Percentiles rank a stretch among this genome's conserved stretches.
Evolutionary conservation across 1,284 basidiomycete species (phyloP).

Genomic region (Agaricales sp.): DNA sequence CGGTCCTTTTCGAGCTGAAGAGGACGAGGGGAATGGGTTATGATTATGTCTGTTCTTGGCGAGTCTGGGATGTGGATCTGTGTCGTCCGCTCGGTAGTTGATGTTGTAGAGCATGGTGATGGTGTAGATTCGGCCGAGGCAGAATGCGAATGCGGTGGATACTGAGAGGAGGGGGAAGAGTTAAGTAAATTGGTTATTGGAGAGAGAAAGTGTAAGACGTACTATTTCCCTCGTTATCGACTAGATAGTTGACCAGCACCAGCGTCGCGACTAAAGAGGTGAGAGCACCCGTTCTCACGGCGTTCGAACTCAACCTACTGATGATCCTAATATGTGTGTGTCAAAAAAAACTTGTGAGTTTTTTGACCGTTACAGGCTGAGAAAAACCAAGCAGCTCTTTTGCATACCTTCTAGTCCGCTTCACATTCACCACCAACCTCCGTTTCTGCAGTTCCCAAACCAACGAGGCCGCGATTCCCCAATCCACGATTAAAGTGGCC

Average conservation of each 20-base stretch:
- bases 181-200: background rate
- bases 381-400: background rate
- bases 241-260: background rate
- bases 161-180: background rate
- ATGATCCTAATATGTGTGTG: background rate
- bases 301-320: background rate
- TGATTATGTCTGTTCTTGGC: too few species aligned
- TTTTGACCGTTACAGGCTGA: background rate
- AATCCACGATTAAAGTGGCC: background rate
- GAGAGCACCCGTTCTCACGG: background rate
- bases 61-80: too few species aligned
- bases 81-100: too few species aligned
- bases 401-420: background rate
- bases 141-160: background rate
- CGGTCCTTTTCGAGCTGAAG: too few species aligned
- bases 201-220: background rate
- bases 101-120: background rate
- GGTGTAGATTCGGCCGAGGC: background rate
- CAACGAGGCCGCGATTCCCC: background rate
- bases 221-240: background rate
- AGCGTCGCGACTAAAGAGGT: background rate
- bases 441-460: background rate
- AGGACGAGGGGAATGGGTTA: too few species aligned
- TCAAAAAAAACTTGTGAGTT: background rate
- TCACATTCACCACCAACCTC: background rate